A percentile compares a stretch with the other conserved stretches of the same genome.
phyloP scores from a whole-genome alignment of 345 rosid species.

The Melaleuca alternifolia region DNA sequence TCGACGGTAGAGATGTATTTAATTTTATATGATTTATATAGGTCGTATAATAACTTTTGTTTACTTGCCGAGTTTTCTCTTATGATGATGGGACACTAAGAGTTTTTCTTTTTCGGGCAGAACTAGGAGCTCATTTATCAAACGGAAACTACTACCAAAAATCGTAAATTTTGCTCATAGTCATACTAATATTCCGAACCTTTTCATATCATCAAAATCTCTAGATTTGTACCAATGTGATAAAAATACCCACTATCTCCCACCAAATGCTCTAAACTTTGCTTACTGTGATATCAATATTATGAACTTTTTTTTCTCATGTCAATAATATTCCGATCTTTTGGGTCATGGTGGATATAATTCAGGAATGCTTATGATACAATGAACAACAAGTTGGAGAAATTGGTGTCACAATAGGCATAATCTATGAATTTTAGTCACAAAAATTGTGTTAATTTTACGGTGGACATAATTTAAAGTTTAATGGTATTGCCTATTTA shows the following conservation, averaged over 20 bases:
- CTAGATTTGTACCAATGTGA: background rate
- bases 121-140: background rate
- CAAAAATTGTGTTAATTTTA: background rate
- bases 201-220: background rate
- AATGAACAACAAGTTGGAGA: background rate
- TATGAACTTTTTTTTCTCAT: background rate
- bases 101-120: too few species aligned
- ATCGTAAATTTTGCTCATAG: background rate
- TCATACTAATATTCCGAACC: background rate
- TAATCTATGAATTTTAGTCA: too few species aligned
- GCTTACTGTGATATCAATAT: fast-evolving
- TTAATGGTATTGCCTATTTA: background rate
- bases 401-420: too few species aligned
- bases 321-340: background rate
- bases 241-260: background rate
- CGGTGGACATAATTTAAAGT: background rate
- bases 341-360: background rate
- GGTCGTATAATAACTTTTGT: too few species aligned
- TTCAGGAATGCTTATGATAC: background rate
- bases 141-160: background rate
- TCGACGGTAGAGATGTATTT: background rate
- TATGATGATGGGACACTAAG: background rate
- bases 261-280: background rate
- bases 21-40: background rate
- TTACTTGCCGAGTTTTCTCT: too few species aligned